Percentiles rank a stretch among this genome's conserved stretches.
Evolutionary conservation across 78 protist genomes (phyloP).

Genomic region (Ministeria vibrans): DNA sequence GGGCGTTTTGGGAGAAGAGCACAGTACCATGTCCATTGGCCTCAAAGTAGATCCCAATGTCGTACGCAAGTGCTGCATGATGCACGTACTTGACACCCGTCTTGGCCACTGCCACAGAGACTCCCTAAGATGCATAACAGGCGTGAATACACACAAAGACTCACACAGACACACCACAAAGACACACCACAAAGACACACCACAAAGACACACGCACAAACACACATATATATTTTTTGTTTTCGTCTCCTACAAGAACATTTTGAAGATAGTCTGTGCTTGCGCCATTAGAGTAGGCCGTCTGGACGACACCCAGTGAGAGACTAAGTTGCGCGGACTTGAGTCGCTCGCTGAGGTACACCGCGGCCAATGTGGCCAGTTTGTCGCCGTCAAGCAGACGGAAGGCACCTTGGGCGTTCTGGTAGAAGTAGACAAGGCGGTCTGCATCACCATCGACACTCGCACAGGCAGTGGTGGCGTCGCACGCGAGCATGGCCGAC

Average conservation of each 20-base stretch:
- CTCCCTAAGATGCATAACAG: neutral
- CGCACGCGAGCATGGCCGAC: neutral
- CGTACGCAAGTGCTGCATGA: slow-evolving; percentile 48
- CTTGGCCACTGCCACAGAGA: neutral
- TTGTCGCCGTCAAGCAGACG: slow-evolving; percentile 66
- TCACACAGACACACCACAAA: neutral
- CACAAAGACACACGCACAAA: neutral
- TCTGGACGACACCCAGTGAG: slow-evolving; percentile 45
- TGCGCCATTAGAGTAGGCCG: slow-evolving; percentile 63
- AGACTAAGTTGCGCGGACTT: neutral
- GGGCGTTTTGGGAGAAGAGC: slow-evolving; percentile 5
- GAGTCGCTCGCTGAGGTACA: neutral
- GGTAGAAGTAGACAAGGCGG: slow-evolving; percentile 55
- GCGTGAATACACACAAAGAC: neutral
- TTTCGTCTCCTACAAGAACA: neutral
- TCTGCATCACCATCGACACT: slow-evolving; percentile 80
- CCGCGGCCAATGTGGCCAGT: slow-evolving; percentile 43
- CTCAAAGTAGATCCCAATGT: slow-evolving; percentile 76
- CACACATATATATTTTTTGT: neutral
- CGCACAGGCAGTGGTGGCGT: slow-evolving; percentile 6
- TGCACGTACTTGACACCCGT: slow-evolving; percentile 73
- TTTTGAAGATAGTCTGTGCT: slow-evolving; percentile 15
- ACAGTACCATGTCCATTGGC: slow-evolving; percentile 83
- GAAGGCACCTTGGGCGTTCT: slow-evolving; percentile 17
- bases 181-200: neutral